Percentiles rank a stretch among this genome's conserved stretches.
These are phyloP conservation scores for Durotheca rogersii DNA, from an alignment of 495 filamentous ascomycete genomes.

Conservation along the genomic window DNA sequence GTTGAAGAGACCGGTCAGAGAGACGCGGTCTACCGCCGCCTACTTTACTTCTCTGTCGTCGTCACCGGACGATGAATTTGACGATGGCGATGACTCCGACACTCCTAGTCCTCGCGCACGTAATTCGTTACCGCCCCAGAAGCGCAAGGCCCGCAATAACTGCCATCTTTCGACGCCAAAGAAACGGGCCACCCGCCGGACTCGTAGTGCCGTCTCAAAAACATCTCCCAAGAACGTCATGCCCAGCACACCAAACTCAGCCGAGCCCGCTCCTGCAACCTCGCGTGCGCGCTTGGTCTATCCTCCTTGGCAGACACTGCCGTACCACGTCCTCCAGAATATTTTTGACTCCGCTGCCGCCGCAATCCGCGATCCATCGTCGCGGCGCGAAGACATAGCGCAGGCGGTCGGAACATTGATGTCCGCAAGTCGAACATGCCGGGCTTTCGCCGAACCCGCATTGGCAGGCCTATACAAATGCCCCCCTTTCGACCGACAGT, in stretches of 20 bases:
- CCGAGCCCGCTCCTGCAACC: conserved; percentile 1
- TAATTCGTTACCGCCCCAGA: conserved; percentile 5
- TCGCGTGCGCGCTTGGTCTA: conserved; percentile 36
- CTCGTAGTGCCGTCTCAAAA: neutral
- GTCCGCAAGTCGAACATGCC: conserved; percentile 60
- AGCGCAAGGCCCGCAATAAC: conserved; percentile 17
- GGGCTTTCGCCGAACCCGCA: conserved; percentile 69
- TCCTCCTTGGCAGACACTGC: conserved; percentile 68
- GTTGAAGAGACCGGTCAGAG: conserved; percentile 22
- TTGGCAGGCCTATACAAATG: conserved; percentile 70
- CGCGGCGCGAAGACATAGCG: conserved; percentile 35
- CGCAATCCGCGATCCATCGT: conserved; percentile 57
- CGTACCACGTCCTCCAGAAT: conserved; percentile 68
- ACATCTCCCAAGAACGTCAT: neutral
- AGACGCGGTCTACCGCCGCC: conserved; percentile 22
- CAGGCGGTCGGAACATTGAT: conserved; percentile 59
- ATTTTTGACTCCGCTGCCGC: conserved; percentile 67
- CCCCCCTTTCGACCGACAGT: conserved; percentile 53
- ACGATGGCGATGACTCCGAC: conserved; percentile 6
- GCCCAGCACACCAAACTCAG: conserved; percentile 14
- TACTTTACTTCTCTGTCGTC: conserved; percentile 16
- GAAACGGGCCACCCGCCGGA: conserved; percentile 5
- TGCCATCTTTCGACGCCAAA: conserved; percentile 8
- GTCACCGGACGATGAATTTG: conserved; percentile 1
- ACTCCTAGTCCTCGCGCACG: neutral